Evolutionary conservation across 2,329 filamentous ascomycete genomes (phyloP), one percentile per base, ranked within the genome.

Genomic region (Apiospora kogelbergensis): DNA sequence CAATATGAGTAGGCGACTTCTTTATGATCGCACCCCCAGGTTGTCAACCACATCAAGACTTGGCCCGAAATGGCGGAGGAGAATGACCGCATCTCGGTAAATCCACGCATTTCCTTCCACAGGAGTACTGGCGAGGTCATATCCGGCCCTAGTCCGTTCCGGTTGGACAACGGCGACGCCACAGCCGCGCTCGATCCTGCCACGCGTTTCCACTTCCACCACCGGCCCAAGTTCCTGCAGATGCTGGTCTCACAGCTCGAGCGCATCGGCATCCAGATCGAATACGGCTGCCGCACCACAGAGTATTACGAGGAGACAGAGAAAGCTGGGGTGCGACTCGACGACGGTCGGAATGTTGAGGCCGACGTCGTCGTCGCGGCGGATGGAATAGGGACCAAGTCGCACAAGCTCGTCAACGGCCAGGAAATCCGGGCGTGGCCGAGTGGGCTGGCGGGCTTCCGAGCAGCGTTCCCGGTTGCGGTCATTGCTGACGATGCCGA

Each of bases 1-100:
- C 6, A n/a, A 33, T 7, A 7, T 33, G 7, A 26, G 17, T 10
- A 76, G 75, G 75, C 11, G 75, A 77, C 46, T 70, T 68, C 20
- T 74, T 77, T 37, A 70, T 70, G 13, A 72, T 75, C 6, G n/a
- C 57, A 26, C 33, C 41, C 41, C 40, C 30, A 68, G 67, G 40
- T 63, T 10, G 6, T 63, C 60, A 37, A 41, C 20, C 60, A 63
- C 37, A 72, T 70, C 30, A 67, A 68, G 68, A 67, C 66, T 20
- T 63, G 60, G 60, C 60, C 60, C 60, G 60, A 63, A 4, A 63
- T 63, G 60, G 60, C 33, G 4, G 20, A 63, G 15, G 60, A 63
- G 33, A 63, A 40, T 7, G 60, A 63, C 3, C 20, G 40, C 69
- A 69, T 68, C 15, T 44, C 63, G 46, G 30, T 42, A 46, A 63